These are phyloP conservation scores for Atkinsonella texensis DNA, from an alignment of 2,329 filamentous ascomycete species.

Conservation along the genomic window DNA sequence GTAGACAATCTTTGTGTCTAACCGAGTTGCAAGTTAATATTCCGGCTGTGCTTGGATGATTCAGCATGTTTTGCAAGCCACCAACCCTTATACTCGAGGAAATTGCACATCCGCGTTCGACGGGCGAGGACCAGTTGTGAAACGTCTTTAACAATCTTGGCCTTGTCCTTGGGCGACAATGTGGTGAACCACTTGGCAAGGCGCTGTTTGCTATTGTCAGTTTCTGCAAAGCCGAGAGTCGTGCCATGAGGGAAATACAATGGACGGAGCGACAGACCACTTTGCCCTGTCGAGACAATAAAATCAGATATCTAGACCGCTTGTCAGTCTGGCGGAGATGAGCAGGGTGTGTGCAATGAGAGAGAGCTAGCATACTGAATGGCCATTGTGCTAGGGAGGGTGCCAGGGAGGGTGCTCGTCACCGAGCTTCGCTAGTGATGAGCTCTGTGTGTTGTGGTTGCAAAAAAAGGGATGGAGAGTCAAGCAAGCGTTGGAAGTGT, in stretches of 20 bases:
- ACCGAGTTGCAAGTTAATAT: neutral
- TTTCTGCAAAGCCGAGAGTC: neutral
- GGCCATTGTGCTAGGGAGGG: constrained; percentile 23
- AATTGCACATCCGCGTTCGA: constrained; percentile 98
- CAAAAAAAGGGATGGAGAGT: neutral
- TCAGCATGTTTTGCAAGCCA: neutral
- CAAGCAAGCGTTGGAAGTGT: neutral
- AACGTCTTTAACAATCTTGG: constrained; percentile 99
- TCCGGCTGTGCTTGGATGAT: too few relatives aligned
- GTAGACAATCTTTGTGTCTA: constrained; percentile 98
- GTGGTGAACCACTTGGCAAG: constrained; percentile 99
- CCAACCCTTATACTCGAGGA: constrained; percentile 95
- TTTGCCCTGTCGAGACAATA: constrained; percentile 97
- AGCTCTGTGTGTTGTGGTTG: neutral
- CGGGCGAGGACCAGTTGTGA: constrained; percentile 92
- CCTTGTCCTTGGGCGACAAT: constrained; percentile 93
- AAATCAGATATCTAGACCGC: constrained; percentile 72
- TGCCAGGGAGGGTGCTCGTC: constrained; percentile 12
- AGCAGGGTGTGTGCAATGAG: constrained; percentile 2
- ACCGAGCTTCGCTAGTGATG: constrained; percentile 8
- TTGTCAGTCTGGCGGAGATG: constrained; percentile 11
- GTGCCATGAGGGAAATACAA: constrained; percentile 5
- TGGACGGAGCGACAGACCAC: constrained; percentile 54
- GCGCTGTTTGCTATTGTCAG: constrained; percentile 45
- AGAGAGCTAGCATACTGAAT: constrained; percentile 26